phyloP scores from a whole-genome alignment of 176 grass and related monocot genomes.

The Aegilops tauschii region DNA sequence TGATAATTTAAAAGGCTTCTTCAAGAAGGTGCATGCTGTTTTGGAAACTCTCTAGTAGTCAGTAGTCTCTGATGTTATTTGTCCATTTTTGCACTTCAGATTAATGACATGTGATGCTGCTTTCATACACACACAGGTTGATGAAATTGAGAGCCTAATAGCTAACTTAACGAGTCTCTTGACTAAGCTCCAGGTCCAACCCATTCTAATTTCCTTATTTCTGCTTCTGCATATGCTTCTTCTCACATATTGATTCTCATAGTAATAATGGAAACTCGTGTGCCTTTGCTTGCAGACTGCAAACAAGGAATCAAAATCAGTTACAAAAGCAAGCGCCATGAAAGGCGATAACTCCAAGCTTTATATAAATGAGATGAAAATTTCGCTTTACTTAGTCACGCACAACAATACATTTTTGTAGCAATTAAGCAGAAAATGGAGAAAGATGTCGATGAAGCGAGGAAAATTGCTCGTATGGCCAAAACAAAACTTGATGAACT shows the following conservation, averaged over 20 bases:
- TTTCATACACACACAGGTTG: conserved; percentile 49
- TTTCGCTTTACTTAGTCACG: neutral
- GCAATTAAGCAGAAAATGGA: conserved; percentile 94
- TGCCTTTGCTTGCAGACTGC: conserved; percentile 56
- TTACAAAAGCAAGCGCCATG: conserved; percentile 90
- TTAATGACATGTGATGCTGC: conserved; percentile 13
- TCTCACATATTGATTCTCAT: neutral
- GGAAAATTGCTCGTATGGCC: conserved; percentile 75
- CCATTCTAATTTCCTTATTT: conserved; percentile 32
- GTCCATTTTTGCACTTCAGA: neutral
- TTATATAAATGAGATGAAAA: neutral
- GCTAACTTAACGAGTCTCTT: conserved; percentile 72
- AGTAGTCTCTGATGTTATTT: neutral
- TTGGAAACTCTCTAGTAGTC: no score
- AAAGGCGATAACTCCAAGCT: conserved; percentile 48
- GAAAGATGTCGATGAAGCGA: conserved; percentile 96
- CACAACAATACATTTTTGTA: conserved; percentile 33
- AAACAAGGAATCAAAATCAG: conserved; percentile 85
- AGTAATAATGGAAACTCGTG: neutral
- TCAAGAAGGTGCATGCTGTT: conserved; percentile 64
- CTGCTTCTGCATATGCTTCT: neutral
- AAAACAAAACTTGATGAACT: conserved; percentile 90
- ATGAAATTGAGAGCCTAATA: conserved; percentile 73
- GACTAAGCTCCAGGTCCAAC: conserved; percentile 80
- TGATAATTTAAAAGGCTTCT: conserved; percentile 73